phyloP scores from a whole-genome alignment of 2,329 filamentous ascomycete genomes.

The Penicillium sp. region DNA sequence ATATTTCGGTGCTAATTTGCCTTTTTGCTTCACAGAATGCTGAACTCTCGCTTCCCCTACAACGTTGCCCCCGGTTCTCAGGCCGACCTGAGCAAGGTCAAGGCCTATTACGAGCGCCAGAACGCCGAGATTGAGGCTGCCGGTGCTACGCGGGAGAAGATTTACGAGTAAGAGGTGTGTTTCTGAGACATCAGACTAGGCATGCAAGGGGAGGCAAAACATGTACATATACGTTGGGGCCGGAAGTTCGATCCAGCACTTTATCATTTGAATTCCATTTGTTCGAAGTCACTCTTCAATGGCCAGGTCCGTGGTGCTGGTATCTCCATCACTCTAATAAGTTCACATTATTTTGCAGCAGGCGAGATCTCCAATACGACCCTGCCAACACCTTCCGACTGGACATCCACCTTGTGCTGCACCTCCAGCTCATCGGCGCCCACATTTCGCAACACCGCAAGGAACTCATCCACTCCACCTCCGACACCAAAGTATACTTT shows the following conservation, averaged over 20 bases:
- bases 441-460: constrained; percentile 31
- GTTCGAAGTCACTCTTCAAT: constrained; percentile 7
- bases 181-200: constrained; percentile 21
- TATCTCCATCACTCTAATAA: background rate
- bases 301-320: background rate
- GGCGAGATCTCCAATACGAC: constrained; percentile 40
- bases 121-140: constrained; percentile 57
- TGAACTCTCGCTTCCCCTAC: constrained; percentile 62
- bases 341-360: constrained; percentile 2
- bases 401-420: constrained; percentile 36
- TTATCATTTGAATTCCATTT: constrained; percentile 28
- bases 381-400: constrained; percentile 45
- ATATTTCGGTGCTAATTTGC: constrained; percentile 1
- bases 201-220: constrained; percentile 24
- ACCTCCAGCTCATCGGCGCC: constrained; percentile 27
- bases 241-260: constrained; percentile 25
- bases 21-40: constrained; percentile 45
- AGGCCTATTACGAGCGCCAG: constrained; percentile 61
- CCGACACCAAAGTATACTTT: constrained; percentile 66
- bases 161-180: constrained; percentile 40
- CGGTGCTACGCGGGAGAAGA: constrained; percentile 49
- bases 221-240: constrained; percentile 38
- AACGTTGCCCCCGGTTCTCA: constrained; percentile 63
- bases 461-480: constrained; percentile 62
- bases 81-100: constrained; percentile 58